Percentiles rank a stretch among this genome's conserved stretches.
phyloP scores from a whole-genome alignment of 2,329 filamentous ascomycete species.

The Paecilomyces sp. region DNA sequence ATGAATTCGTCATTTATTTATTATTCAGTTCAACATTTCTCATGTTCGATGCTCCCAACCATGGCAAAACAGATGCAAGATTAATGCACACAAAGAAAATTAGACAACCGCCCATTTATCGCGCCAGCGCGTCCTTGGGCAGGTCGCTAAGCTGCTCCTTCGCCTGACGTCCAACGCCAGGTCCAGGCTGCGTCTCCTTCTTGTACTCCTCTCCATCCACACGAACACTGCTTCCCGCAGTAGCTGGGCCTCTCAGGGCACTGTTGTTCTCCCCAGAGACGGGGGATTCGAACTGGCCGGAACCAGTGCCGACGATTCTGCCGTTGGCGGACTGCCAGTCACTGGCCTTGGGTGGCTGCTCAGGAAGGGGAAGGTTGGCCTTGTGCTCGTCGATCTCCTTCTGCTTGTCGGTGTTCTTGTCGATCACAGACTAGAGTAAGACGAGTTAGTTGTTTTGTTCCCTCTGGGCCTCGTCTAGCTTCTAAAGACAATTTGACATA shows the following conservation, averaged over 20 bases:
- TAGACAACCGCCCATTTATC: slow-evolving; percentile 27
- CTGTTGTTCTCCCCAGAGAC: slow-evolving; percentile 42
- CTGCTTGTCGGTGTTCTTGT: slow-evolving; percentile 45
- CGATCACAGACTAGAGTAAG: slow-evolving; percentile 27
- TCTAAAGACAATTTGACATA: slow-evolving; percentile 12
- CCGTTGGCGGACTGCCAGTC: slow-evolving; percentile 71
- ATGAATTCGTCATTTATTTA: background rate
- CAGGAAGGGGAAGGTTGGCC: slow-evolving; percentile 70
- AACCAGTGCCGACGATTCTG: slow-evolving; percentile 62
- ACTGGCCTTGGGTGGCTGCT: slow-evolving; percentile 66
- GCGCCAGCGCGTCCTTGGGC: slow-evolving; percentile 54
- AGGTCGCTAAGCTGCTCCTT: slow-evolving; percentile 49
- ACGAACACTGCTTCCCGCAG: slow-evolving; percentile 48
- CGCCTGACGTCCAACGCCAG: slow-evolving; percentile 54
- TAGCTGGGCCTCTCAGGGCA: slow-evolving; percentile 54
- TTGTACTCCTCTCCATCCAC: slow-evolving; percentile 46
- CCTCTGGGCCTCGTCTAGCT: background rate
- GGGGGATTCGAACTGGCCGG: slow-evolving; percentile 49
- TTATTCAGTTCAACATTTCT: background rate
- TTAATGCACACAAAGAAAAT: slow-evolving; percentile 1
- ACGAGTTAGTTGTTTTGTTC: slow-evolving; percentile 1
- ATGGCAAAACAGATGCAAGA: slow-evolving; percentile 7
- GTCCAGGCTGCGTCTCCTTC: slow-evolving; percentile 41
- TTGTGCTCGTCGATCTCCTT: slow-evolving; percentile 61
- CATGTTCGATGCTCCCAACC: background rate